Evolutionary conservation across 2,329 filamentous ascomycete genomes (phyloP), one percentile per base, ranked within the genome.

Genomic region (Neonectria sp.): DNA sequence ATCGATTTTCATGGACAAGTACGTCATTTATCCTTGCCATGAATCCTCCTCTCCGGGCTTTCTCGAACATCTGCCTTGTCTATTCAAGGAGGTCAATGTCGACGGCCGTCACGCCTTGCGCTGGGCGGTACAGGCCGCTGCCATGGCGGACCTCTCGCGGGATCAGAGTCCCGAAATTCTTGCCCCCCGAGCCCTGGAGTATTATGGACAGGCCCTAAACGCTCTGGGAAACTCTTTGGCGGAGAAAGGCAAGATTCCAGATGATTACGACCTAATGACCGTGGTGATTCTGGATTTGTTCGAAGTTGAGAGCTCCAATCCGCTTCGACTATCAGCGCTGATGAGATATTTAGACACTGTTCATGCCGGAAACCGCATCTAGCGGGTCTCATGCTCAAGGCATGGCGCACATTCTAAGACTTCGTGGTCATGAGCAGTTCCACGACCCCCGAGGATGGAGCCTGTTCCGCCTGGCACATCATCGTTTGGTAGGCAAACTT

Each of bases 181-280:
- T 4, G 72, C 66, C 12, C 62, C 58, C 7, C 77, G 75, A 37
- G 79, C 80, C 0, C 68, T 81, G 6, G 70, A 79, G 29, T 79
- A 66, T 37, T 83, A 82, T 60, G 80, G 81, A 1, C 68, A 75
- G 60, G 79, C 82, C 13, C 71, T 83, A 1, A 65, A 66, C 3
- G 77, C 80, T 7, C 71, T 82, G 5, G 74, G 77, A 5, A 71
- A 77, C 3, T 79, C 80, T 0, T 68, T 82, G 29, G 67, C 73
- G 3, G 67, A 71, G 29, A 67, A 72, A n/a, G 73, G 73, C 12
- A 81, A 82, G 66, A 65, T 69, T 1, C 80, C 80, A 4, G 80
- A 82, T 66, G 82, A 83, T 61, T 78, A 81, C 66, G 78, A 81
- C 53, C 71, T 83, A 17, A 82, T 83, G 81, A 77, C 81, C 3